Base-by-base conservation (phyloP, 23 red algal genomes). In the Rhodosorus marinus region DNA sequence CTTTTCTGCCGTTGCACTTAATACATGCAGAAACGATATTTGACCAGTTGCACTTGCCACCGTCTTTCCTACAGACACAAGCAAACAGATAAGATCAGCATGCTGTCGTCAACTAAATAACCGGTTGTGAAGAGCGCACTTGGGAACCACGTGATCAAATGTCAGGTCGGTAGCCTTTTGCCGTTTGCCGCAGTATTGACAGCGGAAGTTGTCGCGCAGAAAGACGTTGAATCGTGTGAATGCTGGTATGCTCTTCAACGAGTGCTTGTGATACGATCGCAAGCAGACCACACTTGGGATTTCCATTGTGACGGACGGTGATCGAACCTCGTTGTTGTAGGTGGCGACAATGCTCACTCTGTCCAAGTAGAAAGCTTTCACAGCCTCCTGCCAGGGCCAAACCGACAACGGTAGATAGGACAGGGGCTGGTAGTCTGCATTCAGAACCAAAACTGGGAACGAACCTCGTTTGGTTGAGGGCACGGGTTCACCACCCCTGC, bases 161-260 rank as follows among this genome's bases (percentile, higher is more conserved):
- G 87, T 83, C 5, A 94, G 62, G 47, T 94, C 69, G 0, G 58
- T 53, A 3, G 62, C 51, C 4, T 50, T 33, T 35, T 64, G 64
- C 11, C 69, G 33, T 0, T 58, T 2, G 25, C 76, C 87, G 35
- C 87, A 94, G 67, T 94, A 94, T 66, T 94, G 87, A 47, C 87
- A 94, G 1, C 51, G 53, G 63, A 94, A 94, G n/a, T 67, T n/a
- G 46, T 94, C 87, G 28, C 87, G 56, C 27, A 94, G 56, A 21
- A 83, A 94, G 34, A 94, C 69, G 32, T 94, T 94, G 70, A 83
- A 94, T 1, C 87, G 33, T 0, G 76, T 77, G 50, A 94, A 94
- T 20, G 74, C 70, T 35, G 87, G 69, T n/a, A n/a, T n/a, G 7
- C 40, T 2, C 35, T 50, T 43, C 24, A 21, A 21, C 15, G 70